A percentile compares a stretch with the other conserved stretches of the same genome.
Conservation (phyloP, 441 rosid genomes). For the Bruguiera hainesii region DNA sequence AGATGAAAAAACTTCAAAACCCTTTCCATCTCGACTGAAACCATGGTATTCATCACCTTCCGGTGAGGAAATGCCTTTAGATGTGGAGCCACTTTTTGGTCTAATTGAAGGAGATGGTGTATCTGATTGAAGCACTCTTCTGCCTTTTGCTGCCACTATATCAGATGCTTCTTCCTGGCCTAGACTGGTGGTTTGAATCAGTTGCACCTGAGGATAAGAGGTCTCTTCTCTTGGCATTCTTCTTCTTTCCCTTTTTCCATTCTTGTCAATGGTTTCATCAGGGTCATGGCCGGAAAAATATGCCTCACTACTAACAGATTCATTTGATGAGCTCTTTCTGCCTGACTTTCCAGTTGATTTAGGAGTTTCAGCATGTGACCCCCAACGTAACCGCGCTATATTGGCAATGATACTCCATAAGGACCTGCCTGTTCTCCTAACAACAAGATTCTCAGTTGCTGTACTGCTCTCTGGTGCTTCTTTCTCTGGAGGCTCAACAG, state of each 20-base stretch:
- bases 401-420: conserved; percentile 72
- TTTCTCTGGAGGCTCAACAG: conserved; percentile 40
- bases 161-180: conserved; percentile 39
- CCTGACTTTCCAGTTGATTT: conserved; percentile 46
- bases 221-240: conserved; percentile 39
- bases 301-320: conserved; percentile 59
- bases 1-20: conserved; percentile 33
- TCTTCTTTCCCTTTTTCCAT: conserved; percentile 37
- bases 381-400: conserved; percentile 68
- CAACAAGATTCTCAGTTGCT: conserved; percentile 33
- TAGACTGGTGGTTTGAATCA: conserved; percentile 29
- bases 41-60: conserved; percentile 34
- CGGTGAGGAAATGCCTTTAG: conserved; percentile 39
- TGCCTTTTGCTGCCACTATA: conserved; percentile 27
- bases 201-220: conserved; percentile 34
- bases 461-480: conserved; percentile 39
- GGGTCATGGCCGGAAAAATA: conserved; percentile 89
- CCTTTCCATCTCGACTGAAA: conserved; percentile 34
- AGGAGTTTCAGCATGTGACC: conserved; percentile 56
- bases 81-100: conserved; percentile 40
- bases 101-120: conserved; percentile 31
- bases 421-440: conserved; percentile 65
- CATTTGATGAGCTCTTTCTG: conserved; percentile 58
- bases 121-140: conserved; percentile 32
- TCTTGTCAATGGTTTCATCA: conserved; percentile 57